phyloP scores from a whole-genome alignment of 2,329 filamentous ascomycete genomes.

The Neonectria neomacrospora region DNA sequence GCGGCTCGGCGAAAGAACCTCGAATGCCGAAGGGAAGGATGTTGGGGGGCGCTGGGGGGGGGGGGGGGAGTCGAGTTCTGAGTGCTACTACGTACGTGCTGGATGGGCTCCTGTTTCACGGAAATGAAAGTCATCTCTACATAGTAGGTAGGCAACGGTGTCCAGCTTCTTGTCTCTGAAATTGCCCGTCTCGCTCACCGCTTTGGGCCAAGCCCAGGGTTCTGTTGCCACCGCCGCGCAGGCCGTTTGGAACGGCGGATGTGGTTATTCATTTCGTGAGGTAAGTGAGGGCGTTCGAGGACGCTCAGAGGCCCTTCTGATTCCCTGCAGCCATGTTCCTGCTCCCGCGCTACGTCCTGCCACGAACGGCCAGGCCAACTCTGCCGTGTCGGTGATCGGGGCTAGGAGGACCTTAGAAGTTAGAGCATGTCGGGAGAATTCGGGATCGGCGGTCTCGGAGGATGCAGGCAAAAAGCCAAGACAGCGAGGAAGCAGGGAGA shows the following conservation, averaged over 20 bases:
- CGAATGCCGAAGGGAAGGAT: slow-evolving; percentile 29
- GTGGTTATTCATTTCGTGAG: slow-evolving; percentile 42
- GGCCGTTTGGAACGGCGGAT: slow-evolving; percentile 20
- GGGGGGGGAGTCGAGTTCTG: too few relatives aligned
- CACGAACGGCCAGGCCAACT: slow-evolving; percentile 30
- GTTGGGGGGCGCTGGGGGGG: slow-evolving; percentile 14
- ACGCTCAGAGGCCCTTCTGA: slow-evolving; percentile 11
- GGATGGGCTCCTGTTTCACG: slow-evolving; percentile 32
- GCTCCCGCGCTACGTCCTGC: slow-evolving; percentile 37
- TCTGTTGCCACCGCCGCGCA: slow-evolving; percentile 12
- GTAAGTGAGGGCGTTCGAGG: slow-evolving; percentile 31
- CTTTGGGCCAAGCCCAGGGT: slow-evolving; percentile 25
- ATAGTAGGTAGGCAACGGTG: slow-evolving; percentile 17
- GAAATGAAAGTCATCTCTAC: slow-evolving; percentile 26
- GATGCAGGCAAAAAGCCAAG: slow-evolving; percentile 22
- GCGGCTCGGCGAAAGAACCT: slow-evolving; percentile 25
- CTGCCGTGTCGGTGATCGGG: slow-evolving; percentile 23
- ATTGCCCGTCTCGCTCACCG: slow-evolving; percentile 34
- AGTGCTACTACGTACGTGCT: slow-evolving; percentile 10
- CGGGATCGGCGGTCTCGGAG: slow-evolving; percentile 33
- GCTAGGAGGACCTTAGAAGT: slow-evolving; percentile 28
- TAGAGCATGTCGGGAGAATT: slow-evolving; percentile 32
- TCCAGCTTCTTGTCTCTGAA: slow-evolving; percentile 29
- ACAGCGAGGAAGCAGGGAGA: slow-evolving; percentile 10
- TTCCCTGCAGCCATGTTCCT: slow-evolving; percentile 38